Percentiles rank a stretch among this genome's conserved stretches.
These are phyloP conservation scores for Helichrysum umbraculigerum DNA, from an alignment of 129 eudicot species.

Conservation along the genomic window DNA sequence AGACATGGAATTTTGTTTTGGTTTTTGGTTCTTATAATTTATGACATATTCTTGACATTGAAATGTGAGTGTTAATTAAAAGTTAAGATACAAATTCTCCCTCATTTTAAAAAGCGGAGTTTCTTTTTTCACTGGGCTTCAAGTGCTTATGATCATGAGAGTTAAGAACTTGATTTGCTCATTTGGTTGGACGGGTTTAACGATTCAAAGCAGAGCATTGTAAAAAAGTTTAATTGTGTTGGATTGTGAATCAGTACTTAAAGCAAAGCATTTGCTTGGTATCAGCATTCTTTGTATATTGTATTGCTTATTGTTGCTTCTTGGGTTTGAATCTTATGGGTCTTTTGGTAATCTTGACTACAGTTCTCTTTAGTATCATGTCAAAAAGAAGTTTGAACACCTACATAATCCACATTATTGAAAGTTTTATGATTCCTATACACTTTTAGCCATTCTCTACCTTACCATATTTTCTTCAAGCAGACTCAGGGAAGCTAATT, in stretches of 20 bases:
- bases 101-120: background rate
- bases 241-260: background rate
- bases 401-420: background rate
- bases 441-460: background rate
- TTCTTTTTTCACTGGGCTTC: background rate
- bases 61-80: background rate
- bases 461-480: conserved; percentile 13
- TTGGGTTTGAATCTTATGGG: background rate
- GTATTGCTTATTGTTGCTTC: background rate
- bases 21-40: background rate
- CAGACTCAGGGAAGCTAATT: conserved; percentile 89
- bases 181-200: background rate
- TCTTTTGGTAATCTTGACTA: background rate
- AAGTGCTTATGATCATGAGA: background rate
- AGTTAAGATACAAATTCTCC: too few relatives aligned
- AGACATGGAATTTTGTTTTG: background rate
- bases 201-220: background rate
- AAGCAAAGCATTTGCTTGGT: background rate
- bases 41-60: background rate
- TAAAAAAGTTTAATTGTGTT: background rate
- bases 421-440: conserved; percentile 13
- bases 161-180: background rate
- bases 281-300: background rate
- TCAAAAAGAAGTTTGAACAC: background rate
- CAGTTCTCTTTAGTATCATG: conserved; percentile 1